Conservation (phyloP, 73 alveolate genomes). For the Tetrahymena malaccensis region DNA sequence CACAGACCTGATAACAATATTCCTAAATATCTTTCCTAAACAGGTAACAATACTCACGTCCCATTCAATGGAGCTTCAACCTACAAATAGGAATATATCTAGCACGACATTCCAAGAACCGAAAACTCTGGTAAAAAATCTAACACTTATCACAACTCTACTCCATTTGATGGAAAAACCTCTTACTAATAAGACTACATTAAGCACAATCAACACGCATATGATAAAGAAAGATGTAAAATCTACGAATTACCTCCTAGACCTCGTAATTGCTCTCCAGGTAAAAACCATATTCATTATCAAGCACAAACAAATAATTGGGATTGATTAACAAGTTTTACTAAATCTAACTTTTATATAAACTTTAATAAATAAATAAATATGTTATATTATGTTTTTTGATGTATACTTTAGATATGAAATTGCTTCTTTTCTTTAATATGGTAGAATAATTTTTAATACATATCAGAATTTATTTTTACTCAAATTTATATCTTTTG, state of each 20-base stretch:
- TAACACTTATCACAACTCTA: not conserved
- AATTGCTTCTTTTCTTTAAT: not conserved
- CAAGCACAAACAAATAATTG: not conserved
- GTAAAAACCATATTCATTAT: not conserved
- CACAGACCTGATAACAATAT: not conserved
- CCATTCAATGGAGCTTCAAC: not conserved
- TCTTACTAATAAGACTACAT: not conserved
- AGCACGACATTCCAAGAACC: not conserved
- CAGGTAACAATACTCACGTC: not conserved
- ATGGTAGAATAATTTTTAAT: not conserved
- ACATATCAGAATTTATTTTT: not conserved
- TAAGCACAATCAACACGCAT: not conserved
- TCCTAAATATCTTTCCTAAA: not conserved
- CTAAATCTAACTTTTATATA: not conserved
- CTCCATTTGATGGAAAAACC: not conserved
- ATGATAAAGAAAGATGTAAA: not conserved
- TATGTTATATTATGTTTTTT: not conserved
- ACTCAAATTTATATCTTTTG: not conserved
- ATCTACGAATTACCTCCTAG: not conserved
- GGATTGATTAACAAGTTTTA: not conserved
- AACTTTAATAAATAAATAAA: not conserved
- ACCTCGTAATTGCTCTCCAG: not conserved
- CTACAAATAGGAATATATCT: not conserved
- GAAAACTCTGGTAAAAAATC: not conserved
- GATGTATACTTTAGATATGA: not conserved